Base-by-base conservation (phyloP, 371 early-diverging fungal genomes). In the Rhizomucor miehei region DNA sequence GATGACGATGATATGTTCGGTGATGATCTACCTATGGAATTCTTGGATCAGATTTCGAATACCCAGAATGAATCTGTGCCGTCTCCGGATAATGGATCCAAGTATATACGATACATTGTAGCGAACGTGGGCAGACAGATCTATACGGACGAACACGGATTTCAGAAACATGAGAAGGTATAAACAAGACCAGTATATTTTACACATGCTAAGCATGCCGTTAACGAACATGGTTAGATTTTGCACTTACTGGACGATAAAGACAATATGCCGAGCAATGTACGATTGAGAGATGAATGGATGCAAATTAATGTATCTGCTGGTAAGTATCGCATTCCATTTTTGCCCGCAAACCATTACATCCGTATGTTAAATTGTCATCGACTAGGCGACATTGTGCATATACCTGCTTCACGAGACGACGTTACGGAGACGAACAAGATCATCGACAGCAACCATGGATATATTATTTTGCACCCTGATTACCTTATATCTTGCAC, bases 401-500 rank as follows among this genome's bases (percentile, higher is more conserved):
- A 88, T 58, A 66, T 85, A 17, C 69, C 79, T 34, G 48, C 45
- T 29, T 50, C 60, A 0, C 44, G 44, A 13, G 25, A 45, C 21
- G 39, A 56, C 6, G 52, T 45, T 24, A 55, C 20, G 8, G 17
- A 10, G 1, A 48, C 41, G 29, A 66, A 56, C 19, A 60, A 82
- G 11, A 60, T 81, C 13, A 60, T 89, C 38, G 78, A 85, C 45
- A 72, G 80, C 29, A 39, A 58, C 5, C 58, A 73, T 1, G 69
- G 81, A 19, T 72, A 79, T 34, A 62, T 91, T 11, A 78, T 95
- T 21, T 65, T 90, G 12, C 84, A 90, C 46, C 97, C 97, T 0
- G 97, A 97, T 52, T 63, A 60, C 2, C 69, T 97, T 11, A 74
- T 97, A 13, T 79, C 92, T 0, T 80, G 87, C 17, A 92, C 96